Base-by-base conservation (phyloP, 2,329 filamentous ascomycete species). In the Cytospora piceicola region DNA sequence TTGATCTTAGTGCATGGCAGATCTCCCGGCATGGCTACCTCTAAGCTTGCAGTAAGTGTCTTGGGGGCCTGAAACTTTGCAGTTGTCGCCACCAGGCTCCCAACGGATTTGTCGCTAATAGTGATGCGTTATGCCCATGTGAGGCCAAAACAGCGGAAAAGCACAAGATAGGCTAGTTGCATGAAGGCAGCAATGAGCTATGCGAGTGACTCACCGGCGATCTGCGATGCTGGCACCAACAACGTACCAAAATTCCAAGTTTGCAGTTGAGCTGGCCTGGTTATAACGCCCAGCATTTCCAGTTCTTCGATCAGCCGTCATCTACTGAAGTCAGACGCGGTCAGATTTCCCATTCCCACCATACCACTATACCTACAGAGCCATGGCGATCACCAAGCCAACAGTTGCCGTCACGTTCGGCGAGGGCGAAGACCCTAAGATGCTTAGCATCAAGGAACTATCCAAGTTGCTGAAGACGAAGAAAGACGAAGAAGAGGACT, bases 371-470 rank as follows among this genome's bases (percentile, higher is more conserved):
- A 11, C 20, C 8, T 22, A 22, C n/a, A 17, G 30, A 36, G 39
- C 22, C 49, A 66, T 66, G 64, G 61, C 61, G 8, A 20, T 34
- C 30, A 30, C n/a, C 39, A 64, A 66, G 39, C 64, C 64, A n/a
- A 66, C 53, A 17, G 53, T 66, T 30, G 56, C 64, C 20, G 61
- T 66, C 20, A 52, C 51, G n/a, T 56, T 36, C 30, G 27, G 34
- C 27, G 36, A 58, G 22, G 56, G 59, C 14, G 39, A 24, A 17
- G 36, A 61, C 2, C 30, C 64, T 15, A 66, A 36, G 8, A 51
- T 59, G 61, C 30, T 64, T 29, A 51, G 64, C 30, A 29, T 66
- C 14, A 52, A 60, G 30, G 36, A 60, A 14, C n/a, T 66, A 15
- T 60, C 61, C 24, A 17, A 30, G 7, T 36, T 66, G 29, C 46